These are phyloP conservation scores for Solanum hybrid DNA, from an alignment of 305 asterid genomes.

Conservation along the genomic window DNA sequence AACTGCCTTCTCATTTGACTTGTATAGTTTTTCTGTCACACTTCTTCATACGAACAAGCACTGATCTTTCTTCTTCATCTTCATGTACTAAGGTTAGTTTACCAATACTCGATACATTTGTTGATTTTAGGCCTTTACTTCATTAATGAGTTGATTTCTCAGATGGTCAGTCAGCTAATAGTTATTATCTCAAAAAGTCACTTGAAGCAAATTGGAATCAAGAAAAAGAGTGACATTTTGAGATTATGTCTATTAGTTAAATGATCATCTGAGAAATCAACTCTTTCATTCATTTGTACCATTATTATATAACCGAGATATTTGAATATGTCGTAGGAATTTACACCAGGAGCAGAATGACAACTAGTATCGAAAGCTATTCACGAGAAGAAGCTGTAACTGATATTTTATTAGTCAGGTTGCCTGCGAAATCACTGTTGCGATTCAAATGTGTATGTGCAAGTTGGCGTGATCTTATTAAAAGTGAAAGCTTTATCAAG, in stretches of 20 bases:
- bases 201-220: not conserved
- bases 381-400: not conserved
- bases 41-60: not conserved
- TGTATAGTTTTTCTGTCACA: not conserved
- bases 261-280: not conserved
- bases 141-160: not conserved
- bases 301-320: not conserved
- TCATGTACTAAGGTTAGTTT: not conserved
- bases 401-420: not conserved
- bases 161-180: not conserved
- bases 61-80: not conserved
- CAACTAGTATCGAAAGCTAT: not conserved
- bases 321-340: not conserved
- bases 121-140: not conserved
- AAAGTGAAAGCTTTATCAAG: not conserved
- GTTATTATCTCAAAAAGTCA: not conserved
- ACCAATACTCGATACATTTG: not conserved
- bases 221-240: not conserved
- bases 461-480: not conserved
- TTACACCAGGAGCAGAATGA: not conserved
- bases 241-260: not conserved
- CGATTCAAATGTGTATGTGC: not conserved
- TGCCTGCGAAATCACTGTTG: not conserved
- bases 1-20: not conserved
- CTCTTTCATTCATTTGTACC: not conserved